Evolutionary conservation across 1,284 basidiomycete species (phyloP), one percentile per base, ranked within the genome.

Genomic region (Pseudozyma thailandica): DNA sequence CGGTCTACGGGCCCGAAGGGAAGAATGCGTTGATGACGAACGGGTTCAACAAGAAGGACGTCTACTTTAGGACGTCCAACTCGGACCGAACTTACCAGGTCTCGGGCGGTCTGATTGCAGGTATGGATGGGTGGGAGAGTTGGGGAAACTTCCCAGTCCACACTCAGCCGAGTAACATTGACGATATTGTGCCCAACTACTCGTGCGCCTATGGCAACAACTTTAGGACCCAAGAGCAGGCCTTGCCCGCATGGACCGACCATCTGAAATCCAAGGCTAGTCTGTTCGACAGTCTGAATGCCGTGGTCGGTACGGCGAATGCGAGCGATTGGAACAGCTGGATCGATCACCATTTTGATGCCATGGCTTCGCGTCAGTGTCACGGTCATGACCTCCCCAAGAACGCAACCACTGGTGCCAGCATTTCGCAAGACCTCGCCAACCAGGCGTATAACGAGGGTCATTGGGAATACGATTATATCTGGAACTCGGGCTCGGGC

Each of bases 21-120:
- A 77, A 79, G 58, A 79, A 87, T 10, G 82, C 83, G 3, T 86
- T 88, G 60, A 74, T 88, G 54, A 58, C 82, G 6, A 65, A 50
- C 0, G 85, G 86, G n/a, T 80, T 85, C 55, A 78, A 83, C 23
- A 20, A 59, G 20, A 61, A 80, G 1, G 74, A 86, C 15, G 85
- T 87, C 12, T 84, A 84, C 68, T 60, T 88, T 35, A 83, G 87
- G 31, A 86, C 86, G 7, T 84, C 85, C 10, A 85, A 84, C 35
- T 84, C 85, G 50, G 84, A 84, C n/a, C 43, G 87, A 27, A 88
- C 87, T 9, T 86, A 85, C 53, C 86, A 87, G 58, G 87, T 77
- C 23, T 84, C 86, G 0, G 84, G 87, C 37, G 88, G 85, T 4
- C 58, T 88, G 26, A 76, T 88, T 28, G 84, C 80, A 26, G 87